These are phyloP conservation scores for Dactylellina parvicollis DNA, from an alignment of 2,329 filamentous ascomycete genomes.

Conservation along the genomic window DNA sequence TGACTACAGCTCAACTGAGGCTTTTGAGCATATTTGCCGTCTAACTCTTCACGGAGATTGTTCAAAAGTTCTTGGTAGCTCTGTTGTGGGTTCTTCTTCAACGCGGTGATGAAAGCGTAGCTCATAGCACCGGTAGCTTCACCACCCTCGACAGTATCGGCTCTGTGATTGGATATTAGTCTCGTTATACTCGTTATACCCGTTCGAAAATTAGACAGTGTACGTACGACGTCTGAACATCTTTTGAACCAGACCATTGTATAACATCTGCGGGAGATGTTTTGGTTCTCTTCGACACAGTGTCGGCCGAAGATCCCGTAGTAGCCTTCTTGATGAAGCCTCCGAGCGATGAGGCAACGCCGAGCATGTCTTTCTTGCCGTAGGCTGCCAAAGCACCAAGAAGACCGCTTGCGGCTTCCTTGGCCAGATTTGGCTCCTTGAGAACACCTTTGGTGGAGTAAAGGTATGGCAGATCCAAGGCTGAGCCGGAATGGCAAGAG, in stretches of 20 bases:
- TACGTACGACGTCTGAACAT: slow-evolving; percentile 88
- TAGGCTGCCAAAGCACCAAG: slow-evolving; percentile 77
- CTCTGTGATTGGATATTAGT: slow-evolving; percentile 65
- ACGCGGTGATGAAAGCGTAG: slow-evolving; percentile 90
- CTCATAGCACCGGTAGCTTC: slow-evolving; percentile 98
- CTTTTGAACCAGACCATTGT: slow-evolving; percentile 98
- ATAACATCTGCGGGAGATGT: slow-evolving; percentile 95
- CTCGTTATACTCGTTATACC: slow-evolving; percentile 34
- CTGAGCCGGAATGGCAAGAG: slow-evolving; percentile 81
- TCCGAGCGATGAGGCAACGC: slow-evolving; percentile 82
- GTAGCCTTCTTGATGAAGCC: slow-evolving; percentile 88
- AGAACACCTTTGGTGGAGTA: slow-evolving; percentile 81
- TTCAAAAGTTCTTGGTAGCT: slow-evolving; percentile 96
- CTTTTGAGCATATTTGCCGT: slow-evolving; percentile 89
- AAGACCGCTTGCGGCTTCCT: slow-evolving; percentile 78
- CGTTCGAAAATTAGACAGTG: slow-evolving; percentile 53
- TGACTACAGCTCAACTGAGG: slow-evolving; percentile 96
- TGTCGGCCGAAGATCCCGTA: slow-evolving; percentile 78
- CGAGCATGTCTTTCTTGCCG: slow-evolving; percentile 81
- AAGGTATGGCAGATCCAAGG: slow-evolving; percentile 79
- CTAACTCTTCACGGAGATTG: slow-evolving; percentile 88
- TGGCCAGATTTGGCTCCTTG: slow-evolving; percentile 82
- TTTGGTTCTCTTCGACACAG: slow-evolving; percentile 85
- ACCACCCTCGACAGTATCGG: slow-evolving; percentile 86
- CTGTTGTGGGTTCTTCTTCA: slow-evolving; percentile 93